Evolutionary conservation across 2,329 filamentous ascomycete species (phyloP), one percentile per base, ranked within the genome.

Genomic region (Cercospora sesami): DNA sequence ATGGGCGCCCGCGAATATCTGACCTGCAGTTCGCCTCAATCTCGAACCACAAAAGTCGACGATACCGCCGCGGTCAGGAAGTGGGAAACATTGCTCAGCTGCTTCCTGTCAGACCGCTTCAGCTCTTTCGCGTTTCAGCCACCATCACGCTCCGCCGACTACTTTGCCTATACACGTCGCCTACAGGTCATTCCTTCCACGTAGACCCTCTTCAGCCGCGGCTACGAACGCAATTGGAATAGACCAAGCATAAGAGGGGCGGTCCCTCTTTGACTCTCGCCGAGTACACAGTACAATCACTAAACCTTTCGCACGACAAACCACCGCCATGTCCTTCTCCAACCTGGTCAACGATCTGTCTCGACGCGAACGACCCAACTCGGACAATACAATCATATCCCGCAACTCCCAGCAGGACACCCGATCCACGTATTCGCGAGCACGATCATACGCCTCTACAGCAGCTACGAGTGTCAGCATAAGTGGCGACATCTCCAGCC

Each of bases 391-490:
- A 74, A 80, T 81, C 72, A 78, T 82, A 68, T 80, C 81, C 45
- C 79, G 78, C 77, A 78, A 78, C 68, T 77, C 77, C 68, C 75
- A 79, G 66, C 53, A 58, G 8, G 81, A 84, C 71, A 76, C 76
- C 66, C 81, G 81, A 69, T 83, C 82, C 6, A 80, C 82, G 53
- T 75, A 81, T 67, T 85, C 83, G 5, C 78, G 82, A 66, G 81
- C 82, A 21, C 77, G 79, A 59, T 84, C 83, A 23, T 85, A 85
- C 72, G 82, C 81, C 72, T 84, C 82, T 74, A 85, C 83, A 21
- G 81, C 83, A 23, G 83, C 83, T 58, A 85, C 83, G 33, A 84
- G 82, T 73, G 83, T 85, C 71, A 83, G 81, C 81, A 83, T 85
- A 64, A 78, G 79, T 26, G 83, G 83, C 66, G 83, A 85, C 68